These are phyloP conservation scores for Fusarium sp. DNA, from an alignment of 2,329 filamentous ascomycete genomes.

Conservation along the genomic window DNA sequence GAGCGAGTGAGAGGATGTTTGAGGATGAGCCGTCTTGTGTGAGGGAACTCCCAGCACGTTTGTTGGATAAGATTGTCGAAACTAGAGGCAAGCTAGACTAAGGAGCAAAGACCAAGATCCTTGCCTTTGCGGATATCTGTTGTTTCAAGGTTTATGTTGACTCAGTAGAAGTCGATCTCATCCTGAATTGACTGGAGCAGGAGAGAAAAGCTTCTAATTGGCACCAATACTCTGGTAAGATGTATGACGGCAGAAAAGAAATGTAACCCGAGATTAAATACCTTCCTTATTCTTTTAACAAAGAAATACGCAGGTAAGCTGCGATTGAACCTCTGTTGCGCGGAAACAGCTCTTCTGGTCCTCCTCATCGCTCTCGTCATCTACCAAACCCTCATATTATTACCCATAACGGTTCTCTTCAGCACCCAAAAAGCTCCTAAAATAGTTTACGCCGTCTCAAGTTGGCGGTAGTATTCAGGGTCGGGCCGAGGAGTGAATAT, in stretches of 20 bases:
- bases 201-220: background rate
- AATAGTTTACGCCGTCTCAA: background rate
- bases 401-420: background rate
- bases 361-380: background rate
- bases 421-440: background rate
- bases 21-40: background rate
- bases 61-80: slow-evolving; percentile 8
- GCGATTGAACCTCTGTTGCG: no score
- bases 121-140: background rate
- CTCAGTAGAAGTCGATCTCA: background rate
- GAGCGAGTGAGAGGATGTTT: background rate
- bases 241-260: background rate
- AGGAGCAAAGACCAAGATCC: background rate
- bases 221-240: background rate
- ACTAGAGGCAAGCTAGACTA: background rate
- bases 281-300: background rate
- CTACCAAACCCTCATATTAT: background rate
- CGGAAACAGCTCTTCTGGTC: no score
- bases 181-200: background rate
- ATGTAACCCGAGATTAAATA: background rate
- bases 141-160: background rate
- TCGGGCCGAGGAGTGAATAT: background rate
- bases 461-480: background rate
- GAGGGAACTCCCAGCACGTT: background rate
- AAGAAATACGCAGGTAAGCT: no score